A percentile compares a stretch with the other conserved stretches of the same genome.
phyloP scores from a whole-genome alignment of 257 asterid species.

The Solanum dulcamara region DNA sequence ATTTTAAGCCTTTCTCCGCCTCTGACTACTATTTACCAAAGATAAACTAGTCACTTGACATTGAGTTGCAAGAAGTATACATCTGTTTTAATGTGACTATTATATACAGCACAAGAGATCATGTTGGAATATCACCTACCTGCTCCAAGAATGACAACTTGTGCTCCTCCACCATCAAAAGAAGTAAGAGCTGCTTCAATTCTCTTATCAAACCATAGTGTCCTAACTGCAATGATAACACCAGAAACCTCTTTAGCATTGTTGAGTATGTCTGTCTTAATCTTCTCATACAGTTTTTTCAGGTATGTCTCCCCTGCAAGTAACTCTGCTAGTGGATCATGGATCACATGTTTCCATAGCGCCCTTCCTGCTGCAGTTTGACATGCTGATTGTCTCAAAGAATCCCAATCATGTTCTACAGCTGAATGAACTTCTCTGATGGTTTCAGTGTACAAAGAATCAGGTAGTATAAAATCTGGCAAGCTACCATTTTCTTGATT shows the following conservation, averaged over 20 bases:
- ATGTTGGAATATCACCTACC: slow-evolving; percentile 38
- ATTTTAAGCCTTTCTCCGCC: not conserved
- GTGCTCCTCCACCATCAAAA: slow-evolving; percentile 55
- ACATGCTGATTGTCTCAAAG: slow-evolving; percentile 59
- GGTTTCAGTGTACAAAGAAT: slow-evolving; percentile 33
- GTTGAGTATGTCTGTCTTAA: slow-evolving; percentile 61
- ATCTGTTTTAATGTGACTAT: not conserved
- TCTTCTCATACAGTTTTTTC: slow-evolving; percentile 63
- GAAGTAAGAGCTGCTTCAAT: slow-evolving; percentile 74
- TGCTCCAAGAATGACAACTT: slow-evolving; percentile 94
- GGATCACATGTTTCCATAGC: slow-evolving; percentile 65
- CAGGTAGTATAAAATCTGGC: slow-evolving; percentile 44
- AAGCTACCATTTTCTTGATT: slow-evolving; percentile 34
- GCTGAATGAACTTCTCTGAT: slow-evolving; percentile 47
- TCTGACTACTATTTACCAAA: not conserved
- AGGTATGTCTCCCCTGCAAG: slow-evolving; percentile 79
- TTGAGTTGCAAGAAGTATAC: not conserved
- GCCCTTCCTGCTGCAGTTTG: slow-evolving; percentile 97
- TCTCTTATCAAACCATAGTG: slow-evolving; percentile 85
- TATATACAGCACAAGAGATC: not conserved
- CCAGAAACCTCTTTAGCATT: slow-evolving; percentile 86
- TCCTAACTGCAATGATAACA: slow-evolving; percentile 80
- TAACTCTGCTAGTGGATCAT: slow-evolving; percentile 78
- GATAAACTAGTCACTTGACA: not conserved
- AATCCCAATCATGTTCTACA: slow-evolving; percentile 68